Base-by-base conservation (phyloP, 1,284 basidiomycete genomes). In the Austroboletus novae-zelandiae region DNA sequence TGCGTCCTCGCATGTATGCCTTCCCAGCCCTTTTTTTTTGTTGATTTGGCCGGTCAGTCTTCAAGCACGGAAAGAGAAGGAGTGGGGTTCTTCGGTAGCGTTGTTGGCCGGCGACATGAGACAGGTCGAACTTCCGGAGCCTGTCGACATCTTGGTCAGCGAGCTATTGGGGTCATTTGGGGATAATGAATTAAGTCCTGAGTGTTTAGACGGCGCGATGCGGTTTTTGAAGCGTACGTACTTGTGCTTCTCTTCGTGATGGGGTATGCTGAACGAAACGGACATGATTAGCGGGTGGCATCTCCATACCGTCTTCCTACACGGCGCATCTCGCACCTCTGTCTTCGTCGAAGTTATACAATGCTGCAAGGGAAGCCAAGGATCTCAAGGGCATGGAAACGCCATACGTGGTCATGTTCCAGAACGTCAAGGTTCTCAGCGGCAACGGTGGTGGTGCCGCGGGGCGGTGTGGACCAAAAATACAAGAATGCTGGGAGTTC, bases 401-500 rank as follows among this genome's bases (percentile, higher is more conserved):
- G 23, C 96, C 96, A 0, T 99, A 98, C 66, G 97, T 99, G 6
- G 97, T 99, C 50, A 95, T 98, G 89, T 92, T 99, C 66, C 89
- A 94, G 63, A 89, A 93, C 18, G 88, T 91, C 55, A 94, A 94
- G 60, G 80, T 94, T 53, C 75, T 98, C 40, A 92, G 89, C 53
- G 91, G 86, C 18, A 75, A 89, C 50, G 76, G 81, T 43, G 74
- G 76, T 30, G 79, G 83, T 48, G 62, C 79, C 46, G 74, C 76
- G 55, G 82, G 80, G 15, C 76, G 81, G 44, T 93, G 90, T 69
- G 91, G 91, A 9, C 80, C 86, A 6, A 83, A 83, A 59, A 81
- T 98, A 30, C 97, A 99, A 69, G 91, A 94, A 61, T 97, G 94
- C 62, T 99, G 97, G 97, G 87, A 91, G 55, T 99, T 98, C 69